Evolutionary conservation across 2,329 filamentous ascomycete species (phyloP), one percentile per base, ranked within the genome.

Genomic region (Hypoxylon sp.): DNA sequence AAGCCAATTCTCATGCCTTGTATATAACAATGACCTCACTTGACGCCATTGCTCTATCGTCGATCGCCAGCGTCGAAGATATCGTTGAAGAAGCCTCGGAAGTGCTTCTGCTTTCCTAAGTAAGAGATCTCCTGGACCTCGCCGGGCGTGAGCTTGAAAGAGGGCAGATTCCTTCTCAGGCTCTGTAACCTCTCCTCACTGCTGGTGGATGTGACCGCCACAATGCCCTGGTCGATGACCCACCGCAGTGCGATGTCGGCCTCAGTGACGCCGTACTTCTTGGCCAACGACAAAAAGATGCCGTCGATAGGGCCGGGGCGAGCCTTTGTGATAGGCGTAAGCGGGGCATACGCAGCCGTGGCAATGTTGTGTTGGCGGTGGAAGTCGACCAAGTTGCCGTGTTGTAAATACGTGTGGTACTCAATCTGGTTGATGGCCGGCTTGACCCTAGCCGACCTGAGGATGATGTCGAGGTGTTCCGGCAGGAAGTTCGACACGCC

Each of bases 341-440:
- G 81, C 1, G 89, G 86, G 0, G 75, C 83, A 77, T 89, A 91
- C 7, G 85, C 85, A 5, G 84, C 80, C 2, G 86, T 77, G 3
- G 86, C 84, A 68, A 92, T 91, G 60, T 81, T 78, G 73, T 90
- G 80, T 74, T 85, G 78, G 72, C 83, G 83, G 77, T 85, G 86
- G 79, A 86, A 92, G 14, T 82, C 79, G 32, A 91, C 60, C 11
- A 92, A 81, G 63, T 84, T 82, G 5, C 82, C 83, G 76, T 91
- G 90, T 79, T 91, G 90, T 56, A 92, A 82, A 77, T 93, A 93
- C 0, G 92, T 91, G 79, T 96, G 91, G 75, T 87, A 90, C 82
- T 95, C 92, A 75, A 95, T 91, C 83, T 96, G 92, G 81, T 95
- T 94, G 68, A 92, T 86, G 5, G 87, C 89, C 0, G 93, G 93